These are phyloP conservation scores for Trichoderma polysporum DNA, from an alignment of 2,329 filamentous ascomycete genomes.

Conservation along the genomic window DNA sequence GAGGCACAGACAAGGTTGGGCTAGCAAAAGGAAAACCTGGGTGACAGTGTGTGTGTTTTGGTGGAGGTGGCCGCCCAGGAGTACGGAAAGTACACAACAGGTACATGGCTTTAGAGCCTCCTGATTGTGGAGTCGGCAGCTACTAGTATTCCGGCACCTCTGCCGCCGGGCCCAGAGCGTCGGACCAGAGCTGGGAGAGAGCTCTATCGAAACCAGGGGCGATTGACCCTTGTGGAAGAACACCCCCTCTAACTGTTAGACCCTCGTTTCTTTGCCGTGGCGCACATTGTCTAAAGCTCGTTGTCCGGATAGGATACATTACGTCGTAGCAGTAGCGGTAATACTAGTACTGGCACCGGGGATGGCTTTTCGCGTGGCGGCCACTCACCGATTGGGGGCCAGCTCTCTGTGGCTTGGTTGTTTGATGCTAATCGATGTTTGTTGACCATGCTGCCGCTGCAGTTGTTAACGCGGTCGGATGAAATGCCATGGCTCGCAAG, in stretches of 20 bases:
- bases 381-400: not conserved
- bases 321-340: not conserved
- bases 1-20: not conserved
- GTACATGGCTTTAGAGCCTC: conserved; percentile 1
- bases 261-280: not conserved
- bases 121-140: conserved; percentile 32
- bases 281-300: not conserved
- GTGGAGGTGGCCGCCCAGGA: not conserved
- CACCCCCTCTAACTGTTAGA: conserved; percentile 2
- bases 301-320: not conserved
- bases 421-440: not conserved
- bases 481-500: not conserved
- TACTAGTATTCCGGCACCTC: conserved; percentile 31
- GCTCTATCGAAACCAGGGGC: not conserved
- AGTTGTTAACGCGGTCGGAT: not conserved
- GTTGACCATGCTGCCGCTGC: not conserved
- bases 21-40: not conserved
- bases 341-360: not conserved
- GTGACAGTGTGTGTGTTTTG: not conserved
- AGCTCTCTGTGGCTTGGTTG: not conserved
- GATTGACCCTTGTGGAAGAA: not conserved
- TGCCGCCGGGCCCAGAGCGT: conserved; percentile 26
- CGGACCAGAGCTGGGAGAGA: conserved; percentile 21
- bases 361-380: not conserved
- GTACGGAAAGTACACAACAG: not conserved